Evolutionary conservation across 345 rosid species (phyloP), one percentile per base, ranked within the genome.

Genomic region (Acer saccharum): DNA sequence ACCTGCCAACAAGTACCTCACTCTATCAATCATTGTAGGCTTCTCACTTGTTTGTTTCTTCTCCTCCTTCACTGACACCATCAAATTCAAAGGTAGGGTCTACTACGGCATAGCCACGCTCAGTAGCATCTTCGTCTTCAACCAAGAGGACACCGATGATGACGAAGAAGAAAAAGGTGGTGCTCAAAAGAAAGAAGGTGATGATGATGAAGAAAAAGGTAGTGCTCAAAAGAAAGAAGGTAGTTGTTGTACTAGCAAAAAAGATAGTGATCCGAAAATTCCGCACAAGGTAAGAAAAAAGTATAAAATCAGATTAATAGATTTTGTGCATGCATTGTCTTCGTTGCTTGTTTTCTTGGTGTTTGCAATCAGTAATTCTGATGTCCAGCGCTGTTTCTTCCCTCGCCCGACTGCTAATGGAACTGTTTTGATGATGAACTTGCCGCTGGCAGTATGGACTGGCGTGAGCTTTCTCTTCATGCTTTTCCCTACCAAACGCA

Each of bases 1-100:
- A 2, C 55, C 46, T 11, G 66, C 80, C 2, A 85, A 81, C 79
- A 78, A 77, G 71, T 77, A 75, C 87, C 86, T 88, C 16, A 80
- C 91, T 4, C 20, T 78, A 11, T 35, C 72, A 20, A 18, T 83
- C 23, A 74, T 91, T 50, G 29, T 54, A 1, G 0, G 65, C 3
- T 82, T 87, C 44, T 79, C 88, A 1, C 11, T 77, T 16, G 50
- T 76, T 2, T 83, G 93, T 69, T 87, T 87, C 72, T 69, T 91
- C 69, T 84, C 89, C 77, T 86, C 89, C 43, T 89, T 89, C 81
- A 88, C 88, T 0, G 90, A 91, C 57, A 87, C 89, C 70, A 81
- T 86, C 72, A 7, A 25, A 1, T 86, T 81, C 13, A 60, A 86
- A 7, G 81, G 85, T 11, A 81, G 76, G 61, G 52, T 89, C 27